Conservation (phyloP, 1,284 basidiomycete species). For the Phylloporus sp. region DNA sequence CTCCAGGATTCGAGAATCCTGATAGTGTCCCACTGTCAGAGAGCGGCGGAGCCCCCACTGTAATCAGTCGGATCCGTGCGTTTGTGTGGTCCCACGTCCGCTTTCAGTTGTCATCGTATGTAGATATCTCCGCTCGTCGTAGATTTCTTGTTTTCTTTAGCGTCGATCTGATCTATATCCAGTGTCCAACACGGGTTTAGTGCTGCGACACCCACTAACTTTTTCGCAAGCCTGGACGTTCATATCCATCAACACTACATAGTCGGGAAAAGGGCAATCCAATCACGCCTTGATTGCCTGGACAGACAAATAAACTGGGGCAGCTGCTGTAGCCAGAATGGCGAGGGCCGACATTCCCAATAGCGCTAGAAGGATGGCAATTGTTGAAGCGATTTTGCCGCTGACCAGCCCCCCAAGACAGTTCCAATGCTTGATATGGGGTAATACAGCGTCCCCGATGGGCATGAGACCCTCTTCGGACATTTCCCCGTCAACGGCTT, state of each 20-base stretch:
- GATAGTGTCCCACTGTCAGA: background rate
- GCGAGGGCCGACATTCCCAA: constrained; percentile 29
- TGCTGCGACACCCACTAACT: background rate
- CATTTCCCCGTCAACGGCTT: constrained; percentile 30
- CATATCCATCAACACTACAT: constrained; percentile 14
- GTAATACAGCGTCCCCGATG: constrained; percentile 24
- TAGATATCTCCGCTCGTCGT: too few relatives aligned
- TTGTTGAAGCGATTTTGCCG: constrained; percentile 4
- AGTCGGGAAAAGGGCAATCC: too few relatives aligned
- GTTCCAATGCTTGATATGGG: constrained; percentile 23
- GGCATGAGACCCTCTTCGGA: constrained; percentile 31
- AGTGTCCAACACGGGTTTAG: too few relatives aligned
- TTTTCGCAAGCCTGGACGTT: constrained; percentile 15
- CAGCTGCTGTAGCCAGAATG: constrained; percentile 12
- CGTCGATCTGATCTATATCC: too few relatives aligned
- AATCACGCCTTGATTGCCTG: constrained; percentile 18
- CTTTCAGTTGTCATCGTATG: too few relatives aligned
- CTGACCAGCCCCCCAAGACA: constrained; percentile 7
- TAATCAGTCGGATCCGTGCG: too few relatives aligned
- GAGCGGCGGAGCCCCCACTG: too few relatives aligned
- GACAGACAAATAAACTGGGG: constrained; percentile 25
- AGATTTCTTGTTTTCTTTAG: too few relatives aligned
- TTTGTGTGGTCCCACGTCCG: too few relatives aligned
- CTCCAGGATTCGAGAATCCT: constrained; percentile 17
- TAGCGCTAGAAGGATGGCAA: constrained; percentile 20